Conservation (phyloP, 2,329 filamentous ascomycete genomes). For the Sordariomycetes sp. region DNA sequence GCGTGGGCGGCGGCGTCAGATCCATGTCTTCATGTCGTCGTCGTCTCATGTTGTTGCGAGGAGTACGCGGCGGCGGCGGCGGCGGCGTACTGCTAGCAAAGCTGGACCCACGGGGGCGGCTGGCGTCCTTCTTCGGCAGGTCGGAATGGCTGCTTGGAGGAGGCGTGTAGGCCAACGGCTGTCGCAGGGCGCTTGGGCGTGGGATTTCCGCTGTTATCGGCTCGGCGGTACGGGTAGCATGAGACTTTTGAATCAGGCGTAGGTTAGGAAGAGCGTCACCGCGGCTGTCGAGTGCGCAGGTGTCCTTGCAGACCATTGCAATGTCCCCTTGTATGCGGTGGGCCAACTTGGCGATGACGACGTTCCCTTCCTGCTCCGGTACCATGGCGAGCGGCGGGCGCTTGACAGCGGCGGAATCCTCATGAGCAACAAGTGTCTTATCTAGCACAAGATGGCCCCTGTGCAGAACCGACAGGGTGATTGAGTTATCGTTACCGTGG, state of each 20-base stretch:
- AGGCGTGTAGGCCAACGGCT: background rate
- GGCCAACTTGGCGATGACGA: slow-evolving; percentile 27
- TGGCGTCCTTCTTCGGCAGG: background rate
- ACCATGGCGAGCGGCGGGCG: background rate
- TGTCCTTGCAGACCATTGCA: slow-evolving; percentile 38
- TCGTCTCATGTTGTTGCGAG: background rate
- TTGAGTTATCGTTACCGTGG: slow-evolving; percentile 31
- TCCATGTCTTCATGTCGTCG: slow-evolving; percentile 8
- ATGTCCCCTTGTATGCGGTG: slow-evolving; percentile 36
- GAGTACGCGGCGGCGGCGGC: background rate
- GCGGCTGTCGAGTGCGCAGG: slow-evolving; percentile 27
- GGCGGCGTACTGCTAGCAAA: background rate
- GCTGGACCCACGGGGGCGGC: background rate
- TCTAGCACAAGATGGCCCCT: slow-evolving; percentile 42
- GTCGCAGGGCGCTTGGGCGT: background rate
- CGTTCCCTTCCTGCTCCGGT: slow-evolving; percentile 24
- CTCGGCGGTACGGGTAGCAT: background rate
- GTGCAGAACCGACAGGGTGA: slow-evolving; percentile 38
- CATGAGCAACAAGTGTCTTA: slow-evolving; percentile 31
- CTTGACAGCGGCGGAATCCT: slow-evolving; percentile 11
- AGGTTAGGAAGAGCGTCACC: slow-evolving; percentile 17
- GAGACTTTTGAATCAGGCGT: slow-evolving; percentile 10
- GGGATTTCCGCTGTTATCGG: background rate
- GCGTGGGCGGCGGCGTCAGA: slow-evolving; percentile 11
- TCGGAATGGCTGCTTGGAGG: slow-evolving; percentile 1